phyloP scores from a whole-genome alignment of 768 basidiomycete genomes.

The Boletus subcaerulescens region DNA sequence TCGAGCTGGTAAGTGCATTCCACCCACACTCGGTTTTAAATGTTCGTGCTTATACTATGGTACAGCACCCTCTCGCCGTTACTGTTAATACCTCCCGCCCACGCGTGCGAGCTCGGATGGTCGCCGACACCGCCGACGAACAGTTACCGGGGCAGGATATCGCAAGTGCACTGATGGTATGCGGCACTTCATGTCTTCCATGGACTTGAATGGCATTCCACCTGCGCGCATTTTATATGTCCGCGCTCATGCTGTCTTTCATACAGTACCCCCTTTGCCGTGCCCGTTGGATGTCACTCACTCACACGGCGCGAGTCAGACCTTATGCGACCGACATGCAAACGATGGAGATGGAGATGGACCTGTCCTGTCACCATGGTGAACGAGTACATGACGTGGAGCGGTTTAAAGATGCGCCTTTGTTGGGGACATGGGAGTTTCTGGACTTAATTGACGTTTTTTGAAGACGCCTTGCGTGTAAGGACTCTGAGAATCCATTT shows the following conservation, averaged over 20 bases:
- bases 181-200: too few species aligned
- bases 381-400: not conserved
- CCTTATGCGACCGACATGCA: not conserved
- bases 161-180: too few species aligned
- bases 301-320: too few species aligned
- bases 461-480: not conserved
- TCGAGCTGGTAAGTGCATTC: not conserved
- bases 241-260: too few species aligned
- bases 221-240: too few species aligned
- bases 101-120: not conserved
- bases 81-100: not conserved
- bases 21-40: too few species aligned
- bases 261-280: too few species aligned
- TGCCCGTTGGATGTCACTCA: too few species aligned
- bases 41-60: not conserved
- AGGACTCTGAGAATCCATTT: too few species aligned
- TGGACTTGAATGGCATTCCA: too few species aligned
- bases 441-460: not conserved
- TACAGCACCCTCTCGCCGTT: constrained; percentile 8
- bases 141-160: not conserved
- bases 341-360: not conserved
- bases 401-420: not conserved
- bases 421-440: too few species aligned
- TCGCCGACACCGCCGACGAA: constrained; percentile 1
- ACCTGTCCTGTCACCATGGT: not conserved